Conservation (phyloP, 2,329 filamentous ascomycete species). For the Colletotrichum melonis region DNA sequence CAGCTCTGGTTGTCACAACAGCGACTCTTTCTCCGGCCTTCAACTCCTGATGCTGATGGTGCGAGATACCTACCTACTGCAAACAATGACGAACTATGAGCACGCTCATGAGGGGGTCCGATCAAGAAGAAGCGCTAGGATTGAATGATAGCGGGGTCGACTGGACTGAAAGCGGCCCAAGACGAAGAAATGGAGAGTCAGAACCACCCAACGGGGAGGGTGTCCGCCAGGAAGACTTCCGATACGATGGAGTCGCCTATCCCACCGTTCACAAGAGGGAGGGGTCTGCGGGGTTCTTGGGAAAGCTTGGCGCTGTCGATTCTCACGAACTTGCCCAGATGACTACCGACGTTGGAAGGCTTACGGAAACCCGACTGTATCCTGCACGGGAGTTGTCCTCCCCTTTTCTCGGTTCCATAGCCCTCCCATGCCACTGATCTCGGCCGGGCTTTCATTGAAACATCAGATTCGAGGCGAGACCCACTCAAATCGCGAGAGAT, state of each 20-base stretch:
- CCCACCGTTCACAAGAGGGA: slow-evolving; percentile 25
- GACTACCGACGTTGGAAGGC: neutral
- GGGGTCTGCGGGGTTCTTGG: slow-evolving; percentile 23
- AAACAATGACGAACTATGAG: slow-evolving; percentile 18
- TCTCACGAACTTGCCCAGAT: neutral
- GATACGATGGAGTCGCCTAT: slow-evolving; percentile 22
- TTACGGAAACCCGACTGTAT: neutral
- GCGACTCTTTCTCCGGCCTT: neutral
- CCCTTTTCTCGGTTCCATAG: neutral
- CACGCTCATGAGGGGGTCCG: neutral
- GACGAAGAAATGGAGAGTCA: neutral
- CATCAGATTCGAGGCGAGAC: neutral
- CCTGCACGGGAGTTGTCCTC: neutral
- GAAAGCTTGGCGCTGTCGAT: slow-evolving; percentile 29
- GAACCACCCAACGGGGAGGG: neutral
- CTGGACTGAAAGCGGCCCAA: slow-evolving; percentile 21
- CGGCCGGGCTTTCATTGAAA: neutral
- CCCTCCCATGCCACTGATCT: neutral
- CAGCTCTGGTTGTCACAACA: neutral
- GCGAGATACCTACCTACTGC: neutral
- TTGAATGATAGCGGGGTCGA: neutral
- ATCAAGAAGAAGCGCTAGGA: slow-evolving; percentile 2
- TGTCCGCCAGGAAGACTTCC: slow-evolving; percentile 32
- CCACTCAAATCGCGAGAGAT: neutral
- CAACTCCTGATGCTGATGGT: neutral